These are phyloP conservation scores for Vaccinium darrowii DNA, from an alignment of 148 eudicot species.

Conservation along the genomic window DNA sequence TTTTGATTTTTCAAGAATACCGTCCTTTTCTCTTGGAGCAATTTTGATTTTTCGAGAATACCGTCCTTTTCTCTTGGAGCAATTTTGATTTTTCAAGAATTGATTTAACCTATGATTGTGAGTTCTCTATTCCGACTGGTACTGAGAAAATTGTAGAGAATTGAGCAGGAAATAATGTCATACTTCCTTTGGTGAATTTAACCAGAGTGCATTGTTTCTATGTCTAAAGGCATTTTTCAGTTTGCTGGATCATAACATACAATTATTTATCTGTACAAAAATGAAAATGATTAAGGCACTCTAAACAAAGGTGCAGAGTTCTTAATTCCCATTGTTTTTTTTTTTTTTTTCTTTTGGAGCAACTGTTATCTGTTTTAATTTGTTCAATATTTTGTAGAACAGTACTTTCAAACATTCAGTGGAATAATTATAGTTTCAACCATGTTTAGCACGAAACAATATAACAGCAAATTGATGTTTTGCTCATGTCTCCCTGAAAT, in stretches of 20 bases:
- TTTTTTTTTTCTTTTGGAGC: background rate
- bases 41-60: too few relatives aligned
- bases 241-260: background rate
- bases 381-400: background rate
- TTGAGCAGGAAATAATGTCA: slow-evolving; percentile 3
- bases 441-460: background rate
- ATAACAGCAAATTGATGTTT: background rate
- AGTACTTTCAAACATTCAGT: background rate
- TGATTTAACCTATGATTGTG: background rate
- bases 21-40: too few relatives aligned
- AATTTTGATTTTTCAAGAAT: background rate
- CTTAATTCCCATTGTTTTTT: background rate
- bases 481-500: background rate
- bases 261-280: background rate
- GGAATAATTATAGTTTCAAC: background rate
- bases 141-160: background rate
- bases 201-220: background rate
- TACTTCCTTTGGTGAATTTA: background rate
- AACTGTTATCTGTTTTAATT: background rate
- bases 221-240: background rate
- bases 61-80: background rate
- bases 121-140: background rate
- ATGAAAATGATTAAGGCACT: background rate
- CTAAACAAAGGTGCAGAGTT: background rate
- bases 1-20: too few relatives aligned